Evolutionary conservation across 257 asterid genomes (phyloP), one percentile per base, ranked within the genome.

Genomic region (Cynanchum wilfordii): DNA sequence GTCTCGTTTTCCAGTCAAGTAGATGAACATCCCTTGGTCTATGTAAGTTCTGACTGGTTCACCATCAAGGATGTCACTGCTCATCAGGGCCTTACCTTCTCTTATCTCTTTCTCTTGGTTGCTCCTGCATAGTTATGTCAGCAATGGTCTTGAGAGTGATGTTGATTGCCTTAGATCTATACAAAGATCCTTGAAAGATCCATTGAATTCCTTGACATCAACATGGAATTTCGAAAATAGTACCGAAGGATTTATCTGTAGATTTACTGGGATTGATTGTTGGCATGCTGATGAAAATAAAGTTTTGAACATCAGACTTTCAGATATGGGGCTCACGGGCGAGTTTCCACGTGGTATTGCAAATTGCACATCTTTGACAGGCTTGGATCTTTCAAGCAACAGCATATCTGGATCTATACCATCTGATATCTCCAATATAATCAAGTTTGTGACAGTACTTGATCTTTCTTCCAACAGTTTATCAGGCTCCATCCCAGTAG

Each of bases 401-500:
- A 55, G 55, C 3, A 69, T 93, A 45, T 38, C 38, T 27, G 98
- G 98, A 30, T 55, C 2, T 29, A 83, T 93, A 69, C 97, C 98
- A 10, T 13, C 4, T 50, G 42, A 90, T 75, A 82, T 93, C 78
- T 86, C 96, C 55, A 51, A 54, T 12, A 5, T 86, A 22, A 76
- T 89, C 36, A 1, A 11, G 2, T 86, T 3, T 29, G 74, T 87
- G 74, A 81, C 85, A 3, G 20, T 0, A 29, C 95, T 93, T 44
- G 96, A 93, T 74, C 93, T 93, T 76, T 93, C 98, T n/a, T 85
- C 87, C 76, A 93, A 93, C 76, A 76, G 75, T 1, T 74, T 93
- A 17, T 82, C 90, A 0, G 98, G 98, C 75, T 77, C 67, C 74
- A 90, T 93, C 24, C 98, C 97, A 0, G 74, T 1, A n/a, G 33